Conservation (phyloP, 176 grass and related monocot species). For the Dactylis glomerata region DNA sequence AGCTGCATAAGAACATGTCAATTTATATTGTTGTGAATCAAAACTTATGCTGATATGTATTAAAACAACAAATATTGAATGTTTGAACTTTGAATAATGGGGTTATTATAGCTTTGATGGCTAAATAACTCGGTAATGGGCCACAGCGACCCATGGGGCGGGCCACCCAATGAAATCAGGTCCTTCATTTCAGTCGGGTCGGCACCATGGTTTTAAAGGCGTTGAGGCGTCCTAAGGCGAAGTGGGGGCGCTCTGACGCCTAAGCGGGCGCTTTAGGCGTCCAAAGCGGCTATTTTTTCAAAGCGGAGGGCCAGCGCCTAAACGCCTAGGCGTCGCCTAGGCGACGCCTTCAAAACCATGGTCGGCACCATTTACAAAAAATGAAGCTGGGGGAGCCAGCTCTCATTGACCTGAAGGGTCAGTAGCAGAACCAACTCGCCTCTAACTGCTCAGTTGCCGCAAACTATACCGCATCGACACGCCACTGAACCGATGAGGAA, state of each 20-base stretch:
- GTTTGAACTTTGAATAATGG: conserved; percentile 1
- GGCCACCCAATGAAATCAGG: not conserved
- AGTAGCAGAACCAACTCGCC: not conserved
- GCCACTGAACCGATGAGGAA: not conserved
- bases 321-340: too few species aligned
- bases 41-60: not conserved
- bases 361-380: too few species aligned
- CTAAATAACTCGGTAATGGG: not conserved
- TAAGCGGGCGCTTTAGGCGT: too few species aligned
- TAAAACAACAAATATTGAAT: conserved; percentile 8
- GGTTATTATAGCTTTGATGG: conserved; percentile 13
- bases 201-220: too few species aligned
- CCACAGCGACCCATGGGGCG: too few species aligned
- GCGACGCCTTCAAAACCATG: too few species aligned
- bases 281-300: too few species aligned
- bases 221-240: too few species aligned
- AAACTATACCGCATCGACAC: not conserved
- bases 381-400: not conserved
- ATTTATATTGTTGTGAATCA: not conserved
- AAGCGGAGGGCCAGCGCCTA: too few species aligned
- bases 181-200: not conserved
- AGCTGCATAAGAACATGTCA: conserved; percentile 7
- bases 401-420: not conserved
- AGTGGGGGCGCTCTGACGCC: too few species aligned
- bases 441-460: not conserved